Evolutionary conservation across 495 filamentous ascomycete species (phyloP), one percentile per base, ranked within the genome.

Genomic region (Cladorrhinum samala): DNA sequence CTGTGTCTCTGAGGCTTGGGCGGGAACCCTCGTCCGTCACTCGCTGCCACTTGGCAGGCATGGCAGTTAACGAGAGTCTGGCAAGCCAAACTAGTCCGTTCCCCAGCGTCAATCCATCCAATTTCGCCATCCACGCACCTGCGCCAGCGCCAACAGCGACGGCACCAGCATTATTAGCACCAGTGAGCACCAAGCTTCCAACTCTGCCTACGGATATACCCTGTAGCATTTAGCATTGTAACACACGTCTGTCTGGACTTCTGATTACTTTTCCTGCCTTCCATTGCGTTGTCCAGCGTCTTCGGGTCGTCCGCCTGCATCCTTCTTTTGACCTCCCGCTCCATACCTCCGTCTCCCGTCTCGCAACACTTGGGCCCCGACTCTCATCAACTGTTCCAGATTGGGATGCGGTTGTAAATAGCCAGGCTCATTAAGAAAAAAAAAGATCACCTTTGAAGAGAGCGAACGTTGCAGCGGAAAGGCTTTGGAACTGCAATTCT

Each of bases 51-150:
- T 33, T 33, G 27, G 6, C 27, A 33, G 11, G 11, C 27, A 5
- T 33, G 27, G 6, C 27, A 6, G 6, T 33, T 33, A 33, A 24
- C 40, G 49, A 43, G 44, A n/a, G 8, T 49, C 46, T 6, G 9
- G 24, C 27, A 33, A 11, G 27, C 11, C 27, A 33, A 33, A 11
- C 27, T 11, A 33, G 27, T 47, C 6, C 37, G 2, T 2, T 24
- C 19, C n/a, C 40, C 16, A 4, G 18, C 39, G 27, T 44, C 38
- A 21, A n/a, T 21, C 38, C 20, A 25, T 33, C 49, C 45, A 57
- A 57, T 57, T 49, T 57, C 55, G 55, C 55, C 55, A 57, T 57
- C 49, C 44, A 45, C 37, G n/a, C n/a, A n/a, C n/a, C n/a, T n/a
- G n/a, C n/a, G n/a, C n/a, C n/a, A n/a, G n/a, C n/a, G n/a, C n/a